Percentiles rank a stretch among this genome's conserved stretches.
Conservation (phyloP, 768 basidiomycete species). For the Exidia glandulosa region DNA sequence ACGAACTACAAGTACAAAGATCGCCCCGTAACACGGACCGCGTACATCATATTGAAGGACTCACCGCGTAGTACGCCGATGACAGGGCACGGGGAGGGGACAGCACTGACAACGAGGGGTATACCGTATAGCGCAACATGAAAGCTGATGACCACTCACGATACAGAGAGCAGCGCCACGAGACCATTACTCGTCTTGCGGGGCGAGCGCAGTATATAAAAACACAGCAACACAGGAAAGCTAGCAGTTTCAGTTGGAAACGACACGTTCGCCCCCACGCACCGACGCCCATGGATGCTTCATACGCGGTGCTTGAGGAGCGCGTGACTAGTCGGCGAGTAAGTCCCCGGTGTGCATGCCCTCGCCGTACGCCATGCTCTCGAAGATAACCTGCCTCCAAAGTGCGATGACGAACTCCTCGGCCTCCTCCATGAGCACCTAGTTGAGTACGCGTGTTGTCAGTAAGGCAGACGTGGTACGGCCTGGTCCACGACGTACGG, state of each 20-base stretch:
- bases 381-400: slow-evolving; percentile 91
- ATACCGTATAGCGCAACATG: too few relatives aligned
- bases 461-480: background rate
- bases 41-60: too few relatives aligned
- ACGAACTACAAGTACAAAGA: too few relatives aligned
- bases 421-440: slow-evolving; percentile 94
- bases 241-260: background rate
- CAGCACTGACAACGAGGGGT: too few relatives aligned
- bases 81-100: too few relatives aligned
- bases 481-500: slow-evolving; percentile 42
- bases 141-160: background rate
- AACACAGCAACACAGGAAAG: background rate
- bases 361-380: slow-evolving; percentile 88
- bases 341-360: slow-evolving; percentile 79
- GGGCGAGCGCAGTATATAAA: background rate
- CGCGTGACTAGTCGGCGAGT: slow-evolving; percentile 68
- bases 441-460: background rate
- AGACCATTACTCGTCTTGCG: too few relatives aligned
- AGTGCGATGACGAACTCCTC: slow-evolving; percentile 61
- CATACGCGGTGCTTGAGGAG: background rate
- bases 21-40: too few relatives aligned
- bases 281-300: background rate
- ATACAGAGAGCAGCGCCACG: background rate
- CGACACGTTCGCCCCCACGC: background rate
- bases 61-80: too few relatives aligned